Percentiles rank a stretch among this genome's conserved stretches.
phyloP scores from a whole-genome alignment of 306 rosid genomes.

The Cucurbita argyrosperma region DNA sequence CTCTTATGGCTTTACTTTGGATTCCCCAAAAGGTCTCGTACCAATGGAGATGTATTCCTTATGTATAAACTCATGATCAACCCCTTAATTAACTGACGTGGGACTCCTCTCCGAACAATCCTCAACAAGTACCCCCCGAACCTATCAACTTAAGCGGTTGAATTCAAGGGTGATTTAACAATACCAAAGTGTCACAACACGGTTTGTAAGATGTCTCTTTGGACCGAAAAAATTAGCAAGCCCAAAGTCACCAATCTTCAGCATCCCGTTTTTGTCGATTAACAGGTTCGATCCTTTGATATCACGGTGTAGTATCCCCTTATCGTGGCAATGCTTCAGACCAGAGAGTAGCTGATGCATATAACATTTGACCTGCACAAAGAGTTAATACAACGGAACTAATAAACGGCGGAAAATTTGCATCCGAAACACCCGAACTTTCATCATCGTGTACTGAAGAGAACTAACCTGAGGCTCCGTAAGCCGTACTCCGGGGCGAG shows the following conservation, averaged over 20 bases:
- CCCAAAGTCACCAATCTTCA: conserved; percentile 86
- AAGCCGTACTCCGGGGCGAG: conserved; percentile 33
- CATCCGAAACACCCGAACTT: conserved; percentile 4
- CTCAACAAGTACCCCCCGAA: background rate
- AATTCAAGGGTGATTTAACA: background rate
- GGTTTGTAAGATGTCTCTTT: conserved; percentile 50
- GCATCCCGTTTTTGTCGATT: conserved; percentile 67
- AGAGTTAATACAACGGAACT: conserved; percentile 14
- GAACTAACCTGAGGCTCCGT: conserved; percentile 72
- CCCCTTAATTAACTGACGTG: too few species aligned
- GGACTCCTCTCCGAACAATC: too few species aligned
- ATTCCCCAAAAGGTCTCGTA: too few species aligned
- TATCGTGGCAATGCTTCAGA: conserved; percentile 76
- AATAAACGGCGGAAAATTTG: background rate
- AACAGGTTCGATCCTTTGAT: conserved; percentile 80
- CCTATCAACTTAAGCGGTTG: background rate
- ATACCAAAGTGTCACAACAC: conserved; percentile 69
- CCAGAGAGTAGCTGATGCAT: conserved; percentile 90
- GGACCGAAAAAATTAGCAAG: conserved; percentile 54
- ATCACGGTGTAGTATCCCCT: conserved; percentile 81
- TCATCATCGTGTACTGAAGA: background rate
- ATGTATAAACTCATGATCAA: too few species aligned
- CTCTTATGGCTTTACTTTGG: too few species aligned
- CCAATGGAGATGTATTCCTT: too few species aligned
- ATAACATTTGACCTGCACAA: conserved; percentile 75